Conservation (phyloP, 768 basidiomycete species). For the Lentinula detonsa region DNA sequence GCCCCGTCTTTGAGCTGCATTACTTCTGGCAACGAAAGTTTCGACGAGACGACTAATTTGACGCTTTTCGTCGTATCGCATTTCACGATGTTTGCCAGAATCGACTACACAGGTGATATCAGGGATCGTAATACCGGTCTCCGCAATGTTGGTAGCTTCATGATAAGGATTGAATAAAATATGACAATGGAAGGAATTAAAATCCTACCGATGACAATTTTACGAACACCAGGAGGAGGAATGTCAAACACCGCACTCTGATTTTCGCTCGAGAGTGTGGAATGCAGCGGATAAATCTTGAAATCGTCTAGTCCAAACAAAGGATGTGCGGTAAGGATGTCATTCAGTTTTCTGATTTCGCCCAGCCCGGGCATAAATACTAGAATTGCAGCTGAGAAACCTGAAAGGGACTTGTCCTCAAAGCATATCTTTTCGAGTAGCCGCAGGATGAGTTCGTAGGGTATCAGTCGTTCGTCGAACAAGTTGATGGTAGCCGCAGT, state of each 20-base stretch:
- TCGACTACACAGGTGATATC: constrained; percentile 98
- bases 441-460: constrained; percentile 83
- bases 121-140: constrained; percentile 97
- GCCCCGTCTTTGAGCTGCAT: constrained; percentile 84
- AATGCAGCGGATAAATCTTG: constrained; percentile 82
- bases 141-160: constrained; percentile 85
- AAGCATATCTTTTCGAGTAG: constrained; percentile 83
- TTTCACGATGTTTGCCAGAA: constrained; percentile 89
- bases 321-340: constrained; percentile 71
- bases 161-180: too few relatives aligned
- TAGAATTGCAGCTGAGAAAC: constrained; percentile 75
- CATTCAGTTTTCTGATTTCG: constrained; percentile 86
- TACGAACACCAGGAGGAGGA: constrained; percentile 73
- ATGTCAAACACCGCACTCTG: constrained; percentile 89
- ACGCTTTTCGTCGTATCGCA: constrained; percentile 97
- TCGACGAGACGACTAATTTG: constrained; percentile 90
- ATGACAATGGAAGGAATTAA: not conserved
- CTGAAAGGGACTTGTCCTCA: constrained; percentile 39
- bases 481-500: constrained; percentile 79
- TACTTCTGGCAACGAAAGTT: constrained; percentile 87
- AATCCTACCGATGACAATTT: constrained; percentile 85
- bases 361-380: constrained; percentile 94
- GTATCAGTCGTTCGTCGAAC: constrained; percentile 83
- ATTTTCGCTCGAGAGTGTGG: constrained; percentile 86
- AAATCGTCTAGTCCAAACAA: constrained; percentile 64